A percentile compares a stretch with the other conserved stretches of the same genome.
These are phyloP conservation scores for Aureobasidium sp. DNA, from an alignment of 2,329 filamentous ascomycete genomes.

Conservation along the genomic window DNA sequence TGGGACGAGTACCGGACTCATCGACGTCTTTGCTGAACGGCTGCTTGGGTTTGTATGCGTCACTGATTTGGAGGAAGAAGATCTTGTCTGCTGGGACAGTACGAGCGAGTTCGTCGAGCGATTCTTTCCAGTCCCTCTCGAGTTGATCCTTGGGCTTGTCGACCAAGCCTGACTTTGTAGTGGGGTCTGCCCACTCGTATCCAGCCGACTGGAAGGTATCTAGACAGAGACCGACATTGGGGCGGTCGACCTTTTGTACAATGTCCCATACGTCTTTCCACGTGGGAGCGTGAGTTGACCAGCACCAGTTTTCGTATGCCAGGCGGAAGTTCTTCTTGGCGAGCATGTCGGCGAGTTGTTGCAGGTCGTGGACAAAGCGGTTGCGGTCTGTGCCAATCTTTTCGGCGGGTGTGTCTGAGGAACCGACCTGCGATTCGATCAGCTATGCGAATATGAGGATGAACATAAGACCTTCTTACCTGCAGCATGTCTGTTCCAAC, in stretches of 20 bases:
- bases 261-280: conserved; percentile 68
- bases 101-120: conserved; percentile 48
- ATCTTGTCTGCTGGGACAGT: conserved; percentile 64
- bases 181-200: conserved; percentile 67
- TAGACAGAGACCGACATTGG: conserved; percentile 66
- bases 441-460: not conserved
- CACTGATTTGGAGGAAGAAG: conserved; percentile 66
- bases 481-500: conserved; percentile 65
- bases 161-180: conserved; percentile 53
- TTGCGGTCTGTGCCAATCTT: conserved; percentile 47
- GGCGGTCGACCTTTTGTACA: conserved; percentile 53
- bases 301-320: conserved; percentile 79
- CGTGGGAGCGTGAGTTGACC: conserved; percentile 61
- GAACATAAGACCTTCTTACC: conserved; percentile 33
- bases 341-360: conserved; percentile 57
- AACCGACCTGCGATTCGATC: conserved; percentile 42
- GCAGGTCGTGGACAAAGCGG: conserved; percentile 54
- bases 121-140: conserved; percentile 40
- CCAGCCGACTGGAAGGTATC: conserved; percentile 73
- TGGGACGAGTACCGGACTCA: conserved; percentile 50
- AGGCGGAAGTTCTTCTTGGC: conserved; percentile 52
- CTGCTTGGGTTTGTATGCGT: conserved; percentile 58
- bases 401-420: conserved; percentile 53
- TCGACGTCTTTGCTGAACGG: conserved; percentile 48
- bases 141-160: conserved; percentile 31